Conservation (phyloP, 805 yeast species). For the Helenozyma rhizophorensis region DNA sequence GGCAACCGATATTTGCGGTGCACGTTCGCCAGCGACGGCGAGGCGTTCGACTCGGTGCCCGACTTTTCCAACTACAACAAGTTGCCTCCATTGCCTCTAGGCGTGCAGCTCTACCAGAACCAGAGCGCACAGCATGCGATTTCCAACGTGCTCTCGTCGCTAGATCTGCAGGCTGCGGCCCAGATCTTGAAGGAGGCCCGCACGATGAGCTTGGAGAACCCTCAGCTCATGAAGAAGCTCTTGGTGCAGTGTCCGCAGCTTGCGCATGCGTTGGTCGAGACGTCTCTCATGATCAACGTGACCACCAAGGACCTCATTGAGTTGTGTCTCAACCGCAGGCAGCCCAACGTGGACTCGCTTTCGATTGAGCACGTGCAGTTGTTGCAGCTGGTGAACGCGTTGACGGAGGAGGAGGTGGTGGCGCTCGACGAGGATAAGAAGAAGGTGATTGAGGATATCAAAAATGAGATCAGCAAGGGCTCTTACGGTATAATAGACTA, state of each 20-base stretch:
- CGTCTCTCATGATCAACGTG: slow-evolving; percentile 38
- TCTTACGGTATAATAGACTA: slow-evolving; percentile 19
- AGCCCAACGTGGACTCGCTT: slow-evolving; percentile 25
- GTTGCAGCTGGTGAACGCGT: slow-evolving; percentile 23
- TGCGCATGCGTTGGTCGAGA: slow-evolving; percentile 76
- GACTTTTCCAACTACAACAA: slow-evolving; percentile 20
- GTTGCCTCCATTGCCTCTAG: slow-evolving; percentile 39
- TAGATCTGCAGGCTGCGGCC: slow-evolving; percentile 45
- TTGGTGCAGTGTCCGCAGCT: slow-evolving; percentile 75
- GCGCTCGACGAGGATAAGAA: slow-evolving; percentile 21
- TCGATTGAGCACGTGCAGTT: slow-evolving; percentile 31
- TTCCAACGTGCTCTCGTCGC: slow-evolving; percentile 40
- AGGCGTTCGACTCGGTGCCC: slow-evolving; percentile 13
- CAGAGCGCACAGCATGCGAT: slow-evolving; percentile 36
- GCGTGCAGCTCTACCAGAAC: slow-evolving; percentile 36
- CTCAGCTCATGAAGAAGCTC: slow-evolving; percentile 54
- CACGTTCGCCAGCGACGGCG: slow-evolving; percentile 58
- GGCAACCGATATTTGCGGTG: slow-evolving; percentile 73
- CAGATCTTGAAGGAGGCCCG: slow-evolving; percentile 40
- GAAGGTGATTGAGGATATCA: slow-evolving; percentile 13
- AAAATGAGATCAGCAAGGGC: slow-evolving; percentile 20
- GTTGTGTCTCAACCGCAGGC: slow-evolving; percentile 31
- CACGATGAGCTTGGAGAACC: slow-evolving; percentile 36
- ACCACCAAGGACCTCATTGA: slow-evolving; percentile 34
- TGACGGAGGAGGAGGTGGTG: slow-evolving; percentile 27